Evolutionary conservation across 2,329 filamentous ascomycete species (phyloP).

Genomic region (Paecilomyces sp.): DNA sequence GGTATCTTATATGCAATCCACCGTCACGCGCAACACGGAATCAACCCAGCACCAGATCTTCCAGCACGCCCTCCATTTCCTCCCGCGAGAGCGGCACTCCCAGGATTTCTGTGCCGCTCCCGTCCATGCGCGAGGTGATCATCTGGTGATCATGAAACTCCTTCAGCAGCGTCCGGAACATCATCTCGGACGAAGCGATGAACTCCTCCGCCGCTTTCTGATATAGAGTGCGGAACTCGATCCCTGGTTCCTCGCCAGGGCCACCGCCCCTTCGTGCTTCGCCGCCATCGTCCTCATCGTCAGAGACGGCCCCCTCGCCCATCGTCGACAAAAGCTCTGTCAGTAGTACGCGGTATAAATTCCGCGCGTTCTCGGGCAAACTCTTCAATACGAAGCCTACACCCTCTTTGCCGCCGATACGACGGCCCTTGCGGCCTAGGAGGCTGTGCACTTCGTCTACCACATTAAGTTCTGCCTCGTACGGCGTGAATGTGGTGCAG

Average conservation of each 20-base stretch:
- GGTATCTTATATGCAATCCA: constrained; percentile 24
- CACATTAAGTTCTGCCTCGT: constrained; percentile 67
- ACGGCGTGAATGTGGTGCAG: constrained; percentile 78
- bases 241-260: constrained; percentile 46
- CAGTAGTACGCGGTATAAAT: constrained; percentile 76
- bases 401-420: constrained; percentile 82
- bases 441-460: constrained; percentile 88
- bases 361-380: constrained; percentile 85
- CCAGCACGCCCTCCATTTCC: constrained; percentile 80
- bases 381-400: constrained; percentile 85
- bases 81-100: constrained; percentile 80
- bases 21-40: background rate
- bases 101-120: constrained; percentile 74
- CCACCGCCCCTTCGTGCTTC: constrained; percentile 15
- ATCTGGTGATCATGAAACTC: constrained; percentile 99
- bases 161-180: constrained; percentile 86
- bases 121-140: constrained; percentile 82
- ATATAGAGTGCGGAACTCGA: constrained; percentile 88
- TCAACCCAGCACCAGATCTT: constrained; percentile 54
- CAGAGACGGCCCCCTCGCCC: constrained; percentile 43
- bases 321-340: constrained; percentile 71
- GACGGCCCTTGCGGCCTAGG: constrained; percentile 69
- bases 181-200: constrained; percentile 93
- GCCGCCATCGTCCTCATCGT: constrained; percentile 43
- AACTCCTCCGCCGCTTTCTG: constrained; percentile 96